phyloP scores from a whole-genome alignment of 345 rosid genomes.

The Arabidopsis suecica region DNA sequence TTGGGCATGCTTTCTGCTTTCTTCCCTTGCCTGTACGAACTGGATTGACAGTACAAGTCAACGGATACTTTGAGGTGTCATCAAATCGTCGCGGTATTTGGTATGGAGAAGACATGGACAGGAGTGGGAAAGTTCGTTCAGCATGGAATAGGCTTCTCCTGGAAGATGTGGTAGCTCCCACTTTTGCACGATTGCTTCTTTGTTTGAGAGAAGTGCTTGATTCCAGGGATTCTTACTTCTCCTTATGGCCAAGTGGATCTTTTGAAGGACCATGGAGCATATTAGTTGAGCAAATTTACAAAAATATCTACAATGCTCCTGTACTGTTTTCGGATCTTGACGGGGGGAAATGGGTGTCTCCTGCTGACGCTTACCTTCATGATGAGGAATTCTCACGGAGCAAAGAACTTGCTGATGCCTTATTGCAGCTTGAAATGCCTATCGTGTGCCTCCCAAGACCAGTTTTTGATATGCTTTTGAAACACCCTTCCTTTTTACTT shows the following conservation, averaged over 20 bases:
- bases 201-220: slow-evolving; percentile 70
- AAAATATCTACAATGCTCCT: slow-evolving; percentile 59
- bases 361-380: slow-evolving; percentile 83
- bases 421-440: slow-evolving; percentile 83
- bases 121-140: slow-evolving; percentile 94
- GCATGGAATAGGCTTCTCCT: slow-evolving; percentile 93
- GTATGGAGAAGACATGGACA: slow-evolving; percentile 98
- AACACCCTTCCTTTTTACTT: slow-evolving; percentile 59
- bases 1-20: slow-evolving; percentile 91
- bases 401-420: slow-evolving; percentile 75
- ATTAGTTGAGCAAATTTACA: slow-evolving; percentile 81
- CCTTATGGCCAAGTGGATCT: slow-evolving; percentile 81
- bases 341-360: slow-evolving; percentile 86
- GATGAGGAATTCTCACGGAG: slow-evolving; percentile 73
- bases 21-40: slow-evolving; percentile 96
- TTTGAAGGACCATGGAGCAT: slow-evolving; percentile 97
- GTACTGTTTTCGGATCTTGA: slow-evolving; percentile 72
- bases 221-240: slow-evolving; percentile 65
- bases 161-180: slow-evolving; percentile 88
- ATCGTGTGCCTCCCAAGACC: slow-evolving; percentile 71
- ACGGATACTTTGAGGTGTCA: slow-evolving; percentile 95
- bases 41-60: slow-evolving; percentile 84
- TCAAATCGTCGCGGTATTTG: slow-evolving; percentile 98
- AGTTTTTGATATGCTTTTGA: slow-evolving; percentile 76
- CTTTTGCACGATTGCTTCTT: slow-evolving; percentile 65